phyloP scores from a whole-genome alignment of 2,329 filamentous ascomycete species.

The Whalleya microplaca region DNA sequence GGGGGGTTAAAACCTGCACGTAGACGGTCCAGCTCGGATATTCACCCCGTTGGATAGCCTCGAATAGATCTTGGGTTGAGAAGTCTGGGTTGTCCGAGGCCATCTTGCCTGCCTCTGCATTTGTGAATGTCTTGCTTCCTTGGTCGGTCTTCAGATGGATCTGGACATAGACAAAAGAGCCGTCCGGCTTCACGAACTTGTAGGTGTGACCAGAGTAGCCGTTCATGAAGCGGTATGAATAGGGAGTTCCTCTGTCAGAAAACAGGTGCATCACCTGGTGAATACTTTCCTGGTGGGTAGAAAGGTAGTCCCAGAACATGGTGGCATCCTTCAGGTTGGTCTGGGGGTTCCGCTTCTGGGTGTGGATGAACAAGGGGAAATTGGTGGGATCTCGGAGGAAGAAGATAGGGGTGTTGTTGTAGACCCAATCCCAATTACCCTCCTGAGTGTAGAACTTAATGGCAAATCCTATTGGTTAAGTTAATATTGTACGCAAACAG shows the following conservation, averaged over 20 bases:
- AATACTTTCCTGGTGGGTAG: conserved; percentile 62
- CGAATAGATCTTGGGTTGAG: conserved; percentile 65
- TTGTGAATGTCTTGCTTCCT: conserved; percentile 62
- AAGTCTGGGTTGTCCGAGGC: conserved; percentile 64
- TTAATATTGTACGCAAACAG: conserved; percentile 18
- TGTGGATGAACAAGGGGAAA: conserved; percentile 77
- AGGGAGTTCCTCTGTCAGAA: conserved; percentile 67
- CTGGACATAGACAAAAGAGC: conserved; percentile 67
- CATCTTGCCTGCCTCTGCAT: conserved; percentile 58
- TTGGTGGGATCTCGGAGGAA: conserved; percentile 76
- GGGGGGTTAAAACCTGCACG: conserved; percentile 64
- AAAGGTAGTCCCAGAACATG: conserved; percentile 55
- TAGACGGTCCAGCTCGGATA: conserved; percentile 66
- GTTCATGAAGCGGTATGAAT: conserved; percentile 68
- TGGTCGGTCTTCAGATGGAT: conserved; percentile 67
- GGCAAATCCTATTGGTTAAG: conserved; percentile 56
- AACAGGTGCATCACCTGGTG: conserved; percentile 70
- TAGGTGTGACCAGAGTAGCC: conserved; percentile 70
- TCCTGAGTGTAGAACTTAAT: conserved; percentile 74
- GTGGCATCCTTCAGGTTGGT: conserved; percentile 73
- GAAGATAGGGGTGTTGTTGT: conserved; percentile 78
- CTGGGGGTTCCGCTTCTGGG: conserved; percentile 75
- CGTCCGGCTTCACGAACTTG: conserved; percentile 68
- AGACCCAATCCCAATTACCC: conserved; percentile 76
- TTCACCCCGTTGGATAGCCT: conserved; percentile 63